Evolutionary conservation across 371 early-diverging fungal genomes (phyloP), one percentile per base, ranked within the genome.

Genomic region (Lichtheimia ornata): DNA sequence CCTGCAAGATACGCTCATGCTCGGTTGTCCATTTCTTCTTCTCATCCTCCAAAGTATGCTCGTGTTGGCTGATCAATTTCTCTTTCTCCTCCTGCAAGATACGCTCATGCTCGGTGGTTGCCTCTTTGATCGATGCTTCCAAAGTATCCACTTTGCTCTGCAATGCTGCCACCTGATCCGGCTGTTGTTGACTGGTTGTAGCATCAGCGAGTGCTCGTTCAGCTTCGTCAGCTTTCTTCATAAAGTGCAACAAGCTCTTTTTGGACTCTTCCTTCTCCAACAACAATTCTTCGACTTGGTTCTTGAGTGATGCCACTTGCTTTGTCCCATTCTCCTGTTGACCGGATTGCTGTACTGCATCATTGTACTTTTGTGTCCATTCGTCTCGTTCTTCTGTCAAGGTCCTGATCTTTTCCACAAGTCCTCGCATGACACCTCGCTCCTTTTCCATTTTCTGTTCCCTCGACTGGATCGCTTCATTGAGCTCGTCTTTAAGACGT

Each of bases 221-320:
- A 3, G 72, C 66, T 25, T 75, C 76, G 61, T 75, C 76, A 9
- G 72, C 72, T n/a, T 66, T 66, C 45, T 65, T 69, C 76, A 75
- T 73, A 54, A 75, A 70, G n/a, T 68, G 69, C 22, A 73, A 30
- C 5, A 79, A 50, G 30, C 67, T 75, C 52, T 75, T 72, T 58
- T 79, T 79, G 11, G 76, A 70, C 47, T 75, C 74, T 56, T 73
- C 76, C 24, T 79, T 79, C 53, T 79, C 79, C n/a, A 75, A 40
- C 4, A 73, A 59, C 1, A 79, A 56, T 42, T 79, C 76, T 50
- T 79, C 79, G 1, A 79, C 69, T 53, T 79, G 72, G 45, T 75
- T 79, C 30, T 72, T 73, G 18, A 75, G 57, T 9, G 67, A 57
- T 1, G 70, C 70, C 9, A 72, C 28, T 11, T 62, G 24, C 47